Evolutionary conservation across 495 filamentous ascomycete species (phyloP), one percentile per base, ranked within the genome.

Genomic region (Xylaria venustula): DNA sequence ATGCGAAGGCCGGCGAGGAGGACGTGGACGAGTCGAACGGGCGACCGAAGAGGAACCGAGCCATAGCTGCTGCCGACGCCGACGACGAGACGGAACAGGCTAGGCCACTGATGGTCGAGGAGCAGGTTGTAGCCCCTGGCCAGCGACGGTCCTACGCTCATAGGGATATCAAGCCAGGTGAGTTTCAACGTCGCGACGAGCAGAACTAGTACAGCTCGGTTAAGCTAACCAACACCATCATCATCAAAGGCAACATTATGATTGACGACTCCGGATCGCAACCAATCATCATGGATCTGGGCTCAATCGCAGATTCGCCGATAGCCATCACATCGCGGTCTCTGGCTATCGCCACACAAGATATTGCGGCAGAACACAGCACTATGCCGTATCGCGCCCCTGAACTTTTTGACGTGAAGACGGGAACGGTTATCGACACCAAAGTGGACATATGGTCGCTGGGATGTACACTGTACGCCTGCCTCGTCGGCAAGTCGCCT

Each of bases 321-420:
- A 90, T 91, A 50, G 85, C 91, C n/a, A 94, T 98, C 63, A 97
- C 94, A 9, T 93, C 90, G 15, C 89, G 95, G 20, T 93, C 92
- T 2, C 83, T 96, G 8, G 94, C 94, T 19, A 82, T 98, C 61
- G 89, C 90, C 3, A 90, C 93, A 12, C 94, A 98, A 75, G 94
- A 98, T 66, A 89, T 84, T 17, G 94, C 94, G 7, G 94, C 93
- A 7, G 94, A 98, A 72, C 93, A 97, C 78, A 91, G 87, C 62
- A 98, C 94, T 14, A 97, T 98, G 92, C 93, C 95, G 1, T 98
- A 98, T 75, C 91, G 94, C 50, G 94, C 94, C 2, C 94, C 94
- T 0, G 94, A 98, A 75, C 87, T 98, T 34, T 98, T 98, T 72
- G 94, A 98, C 68, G 95, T 98, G 57, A 96, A 97, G 73, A 97